Percentiles rank a stretch among this genome's conserved stretches.
phyloP scores from a whole-genome alignment of 345 rosid species.

The Linum lewisii region DNA sequence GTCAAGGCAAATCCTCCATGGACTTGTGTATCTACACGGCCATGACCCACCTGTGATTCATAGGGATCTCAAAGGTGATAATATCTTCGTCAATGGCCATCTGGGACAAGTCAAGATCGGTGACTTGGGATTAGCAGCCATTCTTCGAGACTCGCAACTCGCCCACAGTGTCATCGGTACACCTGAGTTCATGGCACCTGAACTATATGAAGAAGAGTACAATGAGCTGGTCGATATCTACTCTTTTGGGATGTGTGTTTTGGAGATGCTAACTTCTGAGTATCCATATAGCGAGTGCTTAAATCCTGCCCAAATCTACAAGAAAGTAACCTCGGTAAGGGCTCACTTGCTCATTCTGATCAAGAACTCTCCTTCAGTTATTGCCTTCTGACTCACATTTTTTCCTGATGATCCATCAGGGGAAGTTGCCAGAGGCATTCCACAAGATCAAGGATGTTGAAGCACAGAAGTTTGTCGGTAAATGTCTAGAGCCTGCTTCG shows the following conservation, averaged over 20 bases:
- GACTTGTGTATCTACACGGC: constrained; percentile 48
- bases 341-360: no score
- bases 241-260: constrained; percentile 27
- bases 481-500: constrained; percentile 61
- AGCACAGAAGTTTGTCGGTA: constrained; percentile 65
- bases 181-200: constrained; percentile 28
- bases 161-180: constrained; percentile 57
- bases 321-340: constrained; percentile 29
- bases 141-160: constrained; percentile 36
- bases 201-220: constrained; percentile 26
- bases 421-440: constrained; percentile 81
- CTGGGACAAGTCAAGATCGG: constrained; percentile 66
- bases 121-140: constrained; percentile 59
- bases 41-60: constrained; percentile 60
- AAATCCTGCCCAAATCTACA: constrained; percentile 29
- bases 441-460: constrained; percentile 48
- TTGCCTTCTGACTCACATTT: background rate
- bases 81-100: constrained; percentile 59
- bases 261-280: constrained; percentile 26
- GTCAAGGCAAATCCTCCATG: constrained; percentile 49
- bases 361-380: background rate
- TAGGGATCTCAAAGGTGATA: constrained; percentile 58
- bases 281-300: constrained; percentile 27
- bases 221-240: constrained; percentile 24
- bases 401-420: constrained; percentile 36